Evolutionary conservation across 2,329 filamentous ascomycete species (phyloP), one percentile per base, ranked within the genome.

Genomic region (Aureobasidium sp.): DNA sequence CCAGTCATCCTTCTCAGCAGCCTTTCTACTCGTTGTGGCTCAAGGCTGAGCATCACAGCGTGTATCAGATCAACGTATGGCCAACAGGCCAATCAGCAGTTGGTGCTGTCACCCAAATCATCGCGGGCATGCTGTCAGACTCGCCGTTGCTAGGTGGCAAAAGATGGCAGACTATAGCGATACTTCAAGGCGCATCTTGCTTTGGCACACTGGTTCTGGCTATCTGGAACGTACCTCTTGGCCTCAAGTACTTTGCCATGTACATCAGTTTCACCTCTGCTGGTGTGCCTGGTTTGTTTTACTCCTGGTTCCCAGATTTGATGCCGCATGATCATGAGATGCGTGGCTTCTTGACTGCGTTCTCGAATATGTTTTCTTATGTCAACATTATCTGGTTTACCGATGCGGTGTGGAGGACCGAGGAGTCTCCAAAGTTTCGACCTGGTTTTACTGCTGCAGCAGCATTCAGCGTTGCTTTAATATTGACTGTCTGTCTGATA

Each of bases 161-260:
- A n/a, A 49, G 61, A 49, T 62, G 61, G 61, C 61, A 62, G n/a
- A 44, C 54, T 0, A 62, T 62, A 29, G 34, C 48, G 4, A n/a
- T 52, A n/a, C 29, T 62, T 3, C 61, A 62, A 58, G 32, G 0
- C 65, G 81, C 1, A 72, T 81, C 0, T 75, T 79, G 45, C 60
- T 58, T 0, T 81, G 79, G 77, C 84, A 85, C 64, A 76, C 72
- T 80, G n/a, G 81, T 84, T 30, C 72, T 84, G 4, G 74, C 78
- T 1, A 71, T 83, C 10, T 86, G 82, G 83, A 69, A 81, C n/a
- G 81, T 85, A 0, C 81, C 82, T 0, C 81, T 84, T 62, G 67
- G 75, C 0, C 79, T 81, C 0, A 73, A 78, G 16, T 84, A 81
- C 80, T 82, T 82, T 58, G 80, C 79, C 0, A 83, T 81, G 64